phyloP scores from a whole-genome alignment of 257 asterid genomes.

The Rauvolfia tetraphylla region DNA sequence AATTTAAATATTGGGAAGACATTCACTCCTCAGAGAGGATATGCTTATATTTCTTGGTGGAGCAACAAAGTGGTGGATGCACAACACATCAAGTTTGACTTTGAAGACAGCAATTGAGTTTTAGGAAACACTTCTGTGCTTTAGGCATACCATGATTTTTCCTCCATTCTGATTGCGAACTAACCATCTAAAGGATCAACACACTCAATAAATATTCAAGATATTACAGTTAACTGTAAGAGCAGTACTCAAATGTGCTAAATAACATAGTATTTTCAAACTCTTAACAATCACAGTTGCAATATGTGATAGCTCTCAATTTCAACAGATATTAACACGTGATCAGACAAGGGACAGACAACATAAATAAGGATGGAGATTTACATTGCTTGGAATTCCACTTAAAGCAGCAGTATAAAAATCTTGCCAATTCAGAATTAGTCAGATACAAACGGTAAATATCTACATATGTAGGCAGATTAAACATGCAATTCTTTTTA shows the following conservation, averaged over 20 bases:
- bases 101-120: neutral
- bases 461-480: neutral
- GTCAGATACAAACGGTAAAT: neutral
- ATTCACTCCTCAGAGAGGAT: neutral
- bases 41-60: neutral
- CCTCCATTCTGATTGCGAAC: no score
- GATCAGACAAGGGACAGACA: neutral
- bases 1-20: neutral
- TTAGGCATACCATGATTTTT: no score
- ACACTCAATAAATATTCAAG: no score
- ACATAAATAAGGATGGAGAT: neutral
- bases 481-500: neutral
- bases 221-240: no score
- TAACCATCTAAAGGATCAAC: no score
- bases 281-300: neutral
- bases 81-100: neutral
- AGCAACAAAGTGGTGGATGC: neutral
- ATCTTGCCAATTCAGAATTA: neutral
- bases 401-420: neutral
- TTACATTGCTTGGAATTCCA: neutral
- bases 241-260: no score
- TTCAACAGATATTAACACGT: neutral
- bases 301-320: neutral
- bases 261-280: neutral
- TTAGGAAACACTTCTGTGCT: neutral